phyloP scores from a whole-genome alignment of 2,329 filamentous ascomycete species.

The Exserohilum rostratum region DNA sequence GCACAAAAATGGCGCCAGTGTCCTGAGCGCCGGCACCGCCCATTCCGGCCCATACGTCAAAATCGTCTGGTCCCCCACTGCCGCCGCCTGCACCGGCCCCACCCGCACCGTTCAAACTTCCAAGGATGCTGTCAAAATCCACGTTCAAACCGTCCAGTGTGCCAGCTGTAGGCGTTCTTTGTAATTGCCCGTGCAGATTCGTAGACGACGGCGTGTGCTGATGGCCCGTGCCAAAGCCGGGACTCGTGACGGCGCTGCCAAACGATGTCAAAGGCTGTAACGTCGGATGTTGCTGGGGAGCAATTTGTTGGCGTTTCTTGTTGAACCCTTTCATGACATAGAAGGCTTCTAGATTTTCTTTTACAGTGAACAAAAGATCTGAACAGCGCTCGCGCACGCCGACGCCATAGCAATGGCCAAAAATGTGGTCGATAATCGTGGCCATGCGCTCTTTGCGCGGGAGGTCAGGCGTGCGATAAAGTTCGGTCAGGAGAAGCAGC shows the following conservation, averaged over 20 bases:
- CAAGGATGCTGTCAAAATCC: slow-evolving; percentile 42
- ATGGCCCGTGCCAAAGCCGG: slow-evolving; percentile 12
- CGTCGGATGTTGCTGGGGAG: slow-evolving; percentile 37
- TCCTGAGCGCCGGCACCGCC: slow-evolving; percentile 32
- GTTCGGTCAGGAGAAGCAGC: slow-evolving; percentile 45
- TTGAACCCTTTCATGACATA: slow-evolving; percentile 49
- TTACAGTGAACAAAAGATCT: slow-evolving; percentile 46
- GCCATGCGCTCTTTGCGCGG: slow-evolving; percentile 45
- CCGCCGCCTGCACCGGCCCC: not conserved
- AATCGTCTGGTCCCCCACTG: slow-evolving; percentile 22
- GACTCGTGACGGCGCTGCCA: slow-evolving; percentile 13
- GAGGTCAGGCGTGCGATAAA: slow-evolving; percentile 46
- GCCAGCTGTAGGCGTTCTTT: slow-evolving; percentile 27
- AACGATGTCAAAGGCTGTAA: slow-evolving; percentile 31
- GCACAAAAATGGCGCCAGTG: slow-evolving; percentile 45
- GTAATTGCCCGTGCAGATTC: slow-evolving; percentile 25
- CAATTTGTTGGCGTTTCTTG: slow-evolving; percentile 30
- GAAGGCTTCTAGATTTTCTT: slow-evolving; percentile 48
- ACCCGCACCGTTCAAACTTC: slow-evolving; percentile 29
- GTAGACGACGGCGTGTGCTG: slow-evolving; percentile 6
- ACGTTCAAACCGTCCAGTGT: slow-evolving; percentile 37
- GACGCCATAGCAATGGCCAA: slow-evolving; percentile 48
- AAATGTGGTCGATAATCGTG: slow-evolving; percentile 49
- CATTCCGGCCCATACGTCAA: slow-evolving; percentile 35
- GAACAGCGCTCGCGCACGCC: slow-evolving; percentile 44